Conservation (phyloP, 202 grass and related monocot genomes). For the Bolboschoenoplectus hybrid region DNA sequence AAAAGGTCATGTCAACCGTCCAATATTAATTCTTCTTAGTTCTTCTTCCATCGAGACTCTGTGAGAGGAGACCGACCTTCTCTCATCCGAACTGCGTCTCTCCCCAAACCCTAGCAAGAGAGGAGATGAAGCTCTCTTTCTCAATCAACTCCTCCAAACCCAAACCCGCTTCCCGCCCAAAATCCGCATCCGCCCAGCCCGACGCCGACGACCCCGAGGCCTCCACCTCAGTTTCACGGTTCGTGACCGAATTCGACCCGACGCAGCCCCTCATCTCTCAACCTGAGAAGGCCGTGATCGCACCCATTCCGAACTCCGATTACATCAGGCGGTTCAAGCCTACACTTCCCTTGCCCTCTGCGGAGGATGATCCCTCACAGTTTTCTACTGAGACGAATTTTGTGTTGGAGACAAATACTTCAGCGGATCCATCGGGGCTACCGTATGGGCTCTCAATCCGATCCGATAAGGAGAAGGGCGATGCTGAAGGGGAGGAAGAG, state of each 20-base stretch:
- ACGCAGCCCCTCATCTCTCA: constrained; percentile 52
- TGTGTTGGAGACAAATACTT: constrained; percentile 72
- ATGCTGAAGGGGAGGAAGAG: background rate
- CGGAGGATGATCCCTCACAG: constrained; percentile 61
- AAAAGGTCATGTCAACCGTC: background rate
- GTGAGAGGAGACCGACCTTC: background rate
- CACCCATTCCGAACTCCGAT: constrained; percentile 73
- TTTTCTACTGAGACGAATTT: constrained; percentile 54
- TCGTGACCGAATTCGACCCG: constrained; percentile 87
- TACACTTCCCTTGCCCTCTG: constrained; percentile 66
- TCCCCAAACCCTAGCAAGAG: constrained; percentile 1
- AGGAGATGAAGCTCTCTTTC: constrained; percentile 82
- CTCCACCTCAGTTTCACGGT: constrained; percentile 47
- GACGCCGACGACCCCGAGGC: background rate
- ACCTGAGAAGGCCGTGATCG: constrained; percentile 53
- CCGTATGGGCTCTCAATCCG: constrained; percentile 70
- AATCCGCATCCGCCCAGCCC: background rate
- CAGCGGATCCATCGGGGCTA: constrained; percentile 62
- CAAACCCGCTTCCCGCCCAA: constrained; percentile 20
- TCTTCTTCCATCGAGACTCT: background rate
- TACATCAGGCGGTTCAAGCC: constrained; percentile 58
- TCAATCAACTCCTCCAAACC: constrained; percentile 54
- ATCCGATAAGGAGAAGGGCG: constrained; percentile 38
- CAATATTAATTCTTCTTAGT: no score
- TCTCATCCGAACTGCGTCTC: background rate